Percentiles rank a stretch among this genome's conserved stretches.
Conservation (phyloP, 495 filamentous ascomycete genomes). For the Extremus antarcticus region DNA sequence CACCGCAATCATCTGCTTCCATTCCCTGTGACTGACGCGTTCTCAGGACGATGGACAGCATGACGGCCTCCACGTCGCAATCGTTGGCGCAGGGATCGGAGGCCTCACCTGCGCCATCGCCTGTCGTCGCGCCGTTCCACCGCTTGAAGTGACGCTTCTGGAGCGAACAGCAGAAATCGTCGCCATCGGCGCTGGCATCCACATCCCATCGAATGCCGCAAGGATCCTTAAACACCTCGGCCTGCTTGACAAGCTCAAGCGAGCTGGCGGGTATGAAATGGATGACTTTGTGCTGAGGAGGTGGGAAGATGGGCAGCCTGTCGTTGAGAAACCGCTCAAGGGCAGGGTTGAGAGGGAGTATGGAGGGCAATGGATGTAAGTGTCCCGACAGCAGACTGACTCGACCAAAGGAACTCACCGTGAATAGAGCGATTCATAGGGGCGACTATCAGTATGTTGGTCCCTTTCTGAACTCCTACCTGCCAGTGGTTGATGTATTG, state of each 20-base stretch:
- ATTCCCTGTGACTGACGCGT: no score
- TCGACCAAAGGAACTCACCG: neutral
- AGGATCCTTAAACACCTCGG: neutral
- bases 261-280: no score
- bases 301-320: no score
- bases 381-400: no score
- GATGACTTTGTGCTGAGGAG: no score
- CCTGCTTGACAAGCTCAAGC: no score
- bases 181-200: neutral
- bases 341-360: no score
- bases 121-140: neutral
- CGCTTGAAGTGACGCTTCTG: neutral
- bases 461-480: neutral
- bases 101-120: constrained; percentile 16
- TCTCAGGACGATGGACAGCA: no score
- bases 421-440: neutral
- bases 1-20: no score
- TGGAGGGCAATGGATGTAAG: no score
- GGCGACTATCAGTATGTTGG: neutral
- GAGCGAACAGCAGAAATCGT: neutral
- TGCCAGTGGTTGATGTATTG: neutral
- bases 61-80: no score
- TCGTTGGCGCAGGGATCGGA: constrained; percentile 19
- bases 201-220: neutral
- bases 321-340: no score